A percentile compares a stretch with the other conserved stretches of the same genome.
Conservation (phyloP, 495 filamentous ascomycete genomes). For the Aspergillus cristatus region DNA sequence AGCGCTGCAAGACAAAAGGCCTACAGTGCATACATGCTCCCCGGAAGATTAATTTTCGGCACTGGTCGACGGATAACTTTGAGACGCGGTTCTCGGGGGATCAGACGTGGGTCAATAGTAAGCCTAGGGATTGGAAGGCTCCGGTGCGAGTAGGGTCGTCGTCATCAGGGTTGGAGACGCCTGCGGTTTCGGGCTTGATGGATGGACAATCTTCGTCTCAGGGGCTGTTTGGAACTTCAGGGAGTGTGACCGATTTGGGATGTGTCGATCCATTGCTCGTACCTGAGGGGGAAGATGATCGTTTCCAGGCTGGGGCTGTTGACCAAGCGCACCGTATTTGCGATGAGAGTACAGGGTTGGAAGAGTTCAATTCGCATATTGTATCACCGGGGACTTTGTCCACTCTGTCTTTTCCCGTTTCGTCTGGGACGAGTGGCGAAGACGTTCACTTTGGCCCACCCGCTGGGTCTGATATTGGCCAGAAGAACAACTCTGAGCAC, state of each 20-base stretch:
- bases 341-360: too few relatives aligned
- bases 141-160: too few relatives aligned
- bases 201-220: too few relatives aligned
- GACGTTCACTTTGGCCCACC: too few relatives aligned
- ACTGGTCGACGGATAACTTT: slow-evolving; percentile 1
- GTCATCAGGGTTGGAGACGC: too few relatives aligned
- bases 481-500: too few relatives aligned
- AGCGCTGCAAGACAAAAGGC: slow-evolving; percentile 1
- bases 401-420: background rate
- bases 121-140: slow-evolving; percentile 1
- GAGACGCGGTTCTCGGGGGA: background rate
- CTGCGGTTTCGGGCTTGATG: too few relatives aligned
- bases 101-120: slow-evolving; percentile 4
- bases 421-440: too few relatives aligned
- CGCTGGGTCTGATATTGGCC: too few relatives aligned
- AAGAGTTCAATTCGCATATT: too few relatives aligned
- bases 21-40: background rate
- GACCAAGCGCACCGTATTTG: too few relatives aligned
- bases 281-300: background rate
- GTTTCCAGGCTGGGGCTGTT: background rate
- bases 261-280: background rate
- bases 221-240: background rate
- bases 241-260: background rate
- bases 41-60: slow-evolving; percentile 1
- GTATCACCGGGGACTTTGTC: background rate